These are phyloP conservation scores for Aurantiochytrium sp. DNA, from an alignment of 108 stramenopile genomes.

Conservation along the genomic window DNA sequence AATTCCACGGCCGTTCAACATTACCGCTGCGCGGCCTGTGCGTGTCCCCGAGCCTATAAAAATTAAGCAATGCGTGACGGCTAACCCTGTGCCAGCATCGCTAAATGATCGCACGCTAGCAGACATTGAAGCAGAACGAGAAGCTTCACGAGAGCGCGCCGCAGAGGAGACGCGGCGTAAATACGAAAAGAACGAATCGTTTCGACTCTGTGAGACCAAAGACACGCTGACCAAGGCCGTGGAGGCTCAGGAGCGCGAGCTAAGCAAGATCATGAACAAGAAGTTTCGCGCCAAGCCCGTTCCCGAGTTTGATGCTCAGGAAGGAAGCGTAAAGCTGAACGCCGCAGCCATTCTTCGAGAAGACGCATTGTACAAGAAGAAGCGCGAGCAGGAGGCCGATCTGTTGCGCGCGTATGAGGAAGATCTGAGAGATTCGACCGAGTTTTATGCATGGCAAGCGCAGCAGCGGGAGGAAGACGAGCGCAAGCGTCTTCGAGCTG, in stretches of 20 bases:
- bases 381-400: conserved; percentile 51
- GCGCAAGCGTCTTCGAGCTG: neutral
- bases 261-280: conserved; percentile 13
- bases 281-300: conserved; percentile 23
- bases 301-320: conserved; percentile 20
- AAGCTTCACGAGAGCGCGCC: conserved; percentile 20
- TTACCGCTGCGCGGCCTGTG: conserved; percentile 28
- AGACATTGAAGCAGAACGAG: conserved; percentile 23
- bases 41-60: conserved; percentile 48
- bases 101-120: conserved; percentile 15
- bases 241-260: conserved; percentile 33
- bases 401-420: conserved; percentile 41
- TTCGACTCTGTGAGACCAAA: neutral
- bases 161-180: neutral
- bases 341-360: conserved; percentile 53
- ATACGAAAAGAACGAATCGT: neutral
- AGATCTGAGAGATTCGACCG: conserved; percentile 46
- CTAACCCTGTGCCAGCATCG: conserved; percentile 17
- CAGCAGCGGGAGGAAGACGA: conserved; percentile 34
- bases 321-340: conserved; percentile 45
- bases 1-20: conserved; percentile 21
- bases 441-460: conserved; percentile 51
- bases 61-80: conserved; percentile 30
- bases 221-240: neutral
- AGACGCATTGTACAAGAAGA: conserved; percentile 49